Conservation (phyloP, 2,329 filamentous ascomycete species). For the Fusarium irregulare region DNA sequence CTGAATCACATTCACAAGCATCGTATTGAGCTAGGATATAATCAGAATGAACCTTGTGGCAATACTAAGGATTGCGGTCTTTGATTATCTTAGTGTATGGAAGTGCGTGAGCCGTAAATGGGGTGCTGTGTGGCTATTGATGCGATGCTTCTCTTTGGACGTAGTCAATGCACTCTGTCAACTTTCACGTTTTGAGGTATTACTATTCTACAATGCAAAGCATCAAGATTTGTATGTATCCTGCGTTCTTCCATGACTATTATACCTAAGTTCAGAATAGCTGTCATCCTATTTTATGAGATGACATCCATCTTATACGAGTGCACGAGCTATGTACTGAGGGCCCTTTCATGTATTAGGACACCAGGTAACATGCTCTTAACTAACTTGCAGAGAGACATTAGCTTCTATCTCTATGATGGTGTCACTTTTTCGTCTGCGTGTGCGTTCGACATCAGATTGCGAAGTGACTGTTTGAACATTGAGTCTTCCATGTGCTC, state of each 20-base stretch:
- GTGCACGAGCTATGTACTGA: not conserved
- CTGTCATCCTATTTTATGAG: not conserved
- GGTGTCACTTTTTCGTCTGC: not conserved
- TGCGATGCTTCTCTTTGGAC: not conserved
- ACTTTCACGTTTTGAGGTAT: not conserved
- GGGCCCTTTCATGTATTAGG: not conserved
- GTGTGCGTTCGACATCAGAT: not conserved
- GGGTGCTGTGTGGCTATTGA: not conserved
- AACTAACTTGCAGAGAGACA: not conserved
- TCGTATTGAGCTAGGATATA: not conserved
- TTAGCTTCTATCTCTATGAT: not conserved
- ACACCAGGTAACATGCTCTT: not conserved
- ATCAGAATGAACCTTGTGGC: not conserved
- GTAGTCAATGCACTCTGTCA: not conserved
- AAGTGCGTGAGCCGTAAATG: not conserved
- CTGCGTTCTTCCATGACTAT: not conserved
- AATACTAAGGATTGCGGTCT: not conserved
- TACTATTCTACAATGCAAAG: not conserved
- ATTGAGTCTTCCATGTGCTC: accelerated
- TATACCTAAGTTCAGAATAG: not conserved
- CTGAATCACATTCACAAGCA: not conserved
- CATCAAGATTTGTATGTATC: not conserved
- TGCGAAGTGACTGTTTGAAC: not conserved
- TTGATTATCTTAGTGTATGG: not conserved
- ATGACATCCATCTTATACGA: not conserved